Base-by-base conservation (phyloP, 495 filamentous ascomycete genomes). In the Lineolata rhizophorae region DNA sequence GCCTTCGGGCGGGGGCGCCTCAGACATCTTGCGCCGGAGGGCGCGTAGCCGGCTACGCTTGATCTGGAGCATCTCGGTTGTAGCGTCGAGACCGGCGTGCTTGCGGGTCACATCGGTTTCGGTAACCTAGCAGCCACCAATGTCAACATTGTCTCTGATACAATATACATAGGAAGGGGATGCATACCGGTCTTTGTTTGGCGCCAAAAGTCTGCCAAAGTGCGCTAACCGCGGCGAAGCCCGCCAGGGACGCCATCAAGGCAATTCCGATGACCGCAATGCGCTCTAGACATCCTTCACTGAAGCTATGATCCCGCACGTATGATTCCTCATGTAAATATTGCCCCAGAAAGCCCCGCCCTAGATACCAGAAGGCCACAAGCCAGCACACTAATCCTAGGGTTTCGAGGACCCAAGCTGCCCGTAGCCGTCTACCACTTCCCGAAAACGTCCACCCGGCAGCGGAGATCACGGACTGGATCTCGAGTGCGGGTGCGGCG, bases 261-360 rank as follows among this genome's bases (percentile, higher is more conserved):
- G 69, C 73, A 19, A 85, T 76, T 9, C 79, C 79, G 43, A 83
- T 75, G 20, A 85, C 66, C 11, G 76, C 78, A 12, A 87, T 69
- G 21, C 78, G 56, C 48, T 80, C 76, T 27, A 84, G 55, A 52
- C 75, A 80, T 16, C 71, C 77, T 45, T 81, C 67, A 31, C 61
- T 67, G 35, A 83, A 46, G 22, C 56, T 57, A 38, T 67, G 50
- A 6, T 43, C 34, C 21, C 38, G 32, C 3, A 48, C 28, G 15
- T 45, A 46, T 6, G 36, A 46, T 35, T 42, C 36, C 18, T 37
- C 41, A 25, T 53, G 47, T 11, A 53, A 42, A 25, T 58, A 57
- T 27, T 51, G 58, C 24, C 60, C 61, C n/a, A 72, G 61, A 18
- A 82, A 59, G 11, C 58, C 61, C 36, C 64, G 60, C 5, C 77